phyloP scores from a whole-genome alignment of 208 protist genomes.

The Acanthamoeba castellanii region DNA sequence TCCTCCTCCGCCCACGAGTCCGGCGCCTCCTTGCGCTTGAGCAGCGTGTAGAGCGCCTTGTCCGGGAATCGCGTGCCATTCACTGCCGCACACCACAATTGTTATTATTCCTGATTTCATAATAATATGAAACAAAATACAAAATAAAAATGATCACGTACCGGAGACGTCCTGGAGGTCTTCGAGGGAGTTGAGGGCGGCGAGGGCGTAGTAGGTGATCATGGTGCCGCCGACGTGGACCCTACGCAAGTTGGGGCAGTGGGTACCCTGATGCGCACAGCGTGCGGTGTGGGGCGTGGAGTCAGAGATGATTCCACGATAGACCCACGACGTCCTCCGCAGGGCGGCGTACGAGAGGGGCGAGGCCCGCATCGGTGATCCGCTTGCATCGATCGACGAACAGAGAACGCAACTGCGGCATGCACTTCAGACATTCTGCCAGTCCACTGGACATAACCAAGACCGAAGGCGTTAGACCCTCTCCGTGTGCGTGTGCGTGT shows the following conservation, averaged over 20 bases:
- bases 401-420: constrained; percentile 51
- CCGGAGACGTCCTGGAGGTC: constrained; percentile 30
- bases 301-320: neutral
- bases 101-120: neutral
- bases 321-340: too few species aligned
- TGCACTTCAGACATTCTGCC: constrained; percentile 27
- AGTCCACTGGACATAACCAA: constrained; percentile 12
- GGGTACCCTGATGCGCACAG: neutral
- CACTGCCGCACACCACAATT: neutral
- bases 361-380: constrained; percentile 45
- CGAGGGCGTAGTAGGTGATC: constrained; percentile 9
- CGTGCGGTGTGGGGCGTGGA: neutral
- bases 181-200: neutral
- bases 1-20: neutral
- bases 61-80: constrained; percentile 33
- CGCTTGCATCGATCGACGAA: constrained; percentile 62
- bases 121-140: too few species aligned
- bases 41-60: constrained; percentile 25
- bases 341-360: neutral
- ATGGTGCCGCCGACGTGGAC: constrained; percentile 41
- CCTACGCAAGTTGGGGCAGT: constrained; percentile 20
- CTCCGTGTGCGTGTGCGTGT: neutral
- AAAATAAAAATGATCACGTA: too few species aligned
- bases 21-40: neutral
- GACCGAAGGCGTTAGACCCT: neutral